Evolutionary conservation across 768 basidiomycete genomes (phyloP), one percentile per base, ranked within the genome.

Genomic region (Hirschioporus abietinus): DNA sequence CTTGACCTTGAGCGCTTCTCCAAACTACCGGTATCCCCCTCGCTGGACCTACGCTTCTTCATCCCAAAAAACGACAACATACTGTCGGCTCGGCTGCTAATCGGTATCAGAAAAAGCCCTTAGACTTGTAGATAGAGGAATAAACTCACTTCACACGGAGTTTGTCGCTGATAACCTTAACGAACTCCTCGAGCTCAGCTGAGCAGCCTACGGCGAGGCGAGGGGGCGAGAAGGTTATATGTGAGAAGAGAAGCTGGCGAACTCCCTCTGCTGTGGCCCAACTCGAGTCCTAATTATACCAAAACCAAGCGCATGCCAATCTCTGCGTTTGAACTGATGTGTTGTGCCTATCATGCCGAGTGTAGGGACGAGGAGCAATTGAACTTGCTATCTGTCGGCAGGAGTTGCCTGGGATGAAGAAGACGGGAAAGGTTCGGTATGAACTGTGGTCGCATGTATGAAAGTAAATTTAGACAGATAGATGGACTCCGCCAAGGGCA

Each of bases 1-100:
- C 65, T 36, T 30, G 64, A 36, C 20, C 65, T 60, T 35, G 65
- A 61, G 18, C n/a, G 58, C 58, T 73, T 73, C 70, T 73, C 72
- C 57, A 52, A 5, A 52, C 42, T 52, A 15, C 42, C 12, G 12
- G 42, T 52, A 52, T 52, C 42, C 12, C 15, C 42, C 42, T 52
- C 42, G 12, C 42, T 20, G 12, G 42, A 15, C 42, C 12, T 52
- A 10, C 42, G 63, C 18, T 57, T 64, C 68, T 70, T 69, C 63
- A 52, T 52, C 20, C 42, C 42, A 52, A 52, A 15, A 52, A 52
- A 15, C 42, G 42, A 52, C 12, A 52, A 10, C 42, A 52, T 52
- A 30, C 8, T 30, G 3, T 52, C 42, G 42, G 42, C 12, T 15
- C 42, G 42, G 42, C 42, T 20, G 42, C 42, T 52, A 52, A 52